Evolutionary conservation across 768 basidiomycete genomes (phyloP).

Genomic region (Dentipellis fragilis): DNA sequence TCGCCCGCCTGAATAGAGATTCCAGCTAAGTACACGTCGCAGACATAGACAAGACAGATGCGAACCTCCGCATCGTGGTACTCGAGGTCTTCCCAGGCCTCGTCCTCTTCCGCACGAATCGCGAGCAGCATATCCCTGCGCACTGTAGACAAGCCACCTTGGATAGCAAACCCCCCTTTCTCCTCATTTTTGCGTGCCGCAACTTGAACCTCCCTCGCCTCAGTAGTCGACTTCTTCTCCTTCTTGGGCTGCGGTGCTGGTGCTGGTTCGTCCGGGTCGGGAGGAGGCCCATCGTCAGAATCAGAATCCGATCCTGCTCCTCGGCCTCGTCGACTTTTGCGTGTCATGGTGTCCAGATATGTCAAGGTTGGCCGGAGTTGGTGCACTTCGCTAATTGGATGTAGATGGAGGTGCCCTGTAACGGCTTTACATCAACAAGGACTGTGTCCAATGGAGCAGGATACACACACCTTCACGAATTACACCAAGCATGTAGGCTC

Average conservation of each 20-base stretch:
- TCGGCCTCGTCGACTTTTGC: constrained; percentile 42
- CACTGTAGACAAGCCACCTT: constrained; percentile 58
- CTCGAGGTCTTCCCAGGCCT: constrained; percentile 59
- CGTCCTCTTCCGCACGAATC: constrained; percentile 72
- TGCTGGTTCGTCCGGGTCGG: constrained; percentile 63
- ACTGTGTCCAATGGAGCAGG: background rate
- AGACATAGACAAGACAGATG: constrained; percentile 2
- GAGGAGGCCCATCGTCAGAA: constrained; percentile 70
- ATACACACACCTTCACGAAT: constrained; percentile 51
- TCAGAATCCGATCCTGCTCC: constrained; percentile 54
- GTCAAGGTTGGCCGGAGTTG: constrained; percentile 78
- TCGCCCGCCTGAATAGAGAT: constrained; percentile 40
- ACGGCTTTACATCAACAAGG: constrained; percentile 9
- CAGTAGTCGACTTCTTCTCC: constrained; percentile 42
- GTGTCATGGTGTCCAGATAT: constrained; percentile 65
- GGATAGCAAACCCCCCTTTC: constrained; percentile 43
- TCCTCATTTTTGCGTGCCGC: constrained; percentile 57
- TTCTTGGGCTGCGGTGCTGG: constrained; percentile 43
- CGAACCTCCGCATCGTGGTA: constrained; percentile 59
- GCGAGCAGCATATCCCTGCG: constrained; percentile 68
- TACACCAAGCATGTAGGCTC: constrained; percentile 67
- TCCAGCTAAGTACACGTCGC: background rate
- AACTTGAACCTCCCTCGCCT: constrained; percentile 70
- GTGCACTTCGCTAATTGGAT: constrained; percentile 69
- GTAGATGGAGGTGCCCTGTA: constrained; percentile 62